phyloP scores from a whole-genome alignment of 2,329 filamentous ascomycete species.

The Thelonectria rubi region DNA sequence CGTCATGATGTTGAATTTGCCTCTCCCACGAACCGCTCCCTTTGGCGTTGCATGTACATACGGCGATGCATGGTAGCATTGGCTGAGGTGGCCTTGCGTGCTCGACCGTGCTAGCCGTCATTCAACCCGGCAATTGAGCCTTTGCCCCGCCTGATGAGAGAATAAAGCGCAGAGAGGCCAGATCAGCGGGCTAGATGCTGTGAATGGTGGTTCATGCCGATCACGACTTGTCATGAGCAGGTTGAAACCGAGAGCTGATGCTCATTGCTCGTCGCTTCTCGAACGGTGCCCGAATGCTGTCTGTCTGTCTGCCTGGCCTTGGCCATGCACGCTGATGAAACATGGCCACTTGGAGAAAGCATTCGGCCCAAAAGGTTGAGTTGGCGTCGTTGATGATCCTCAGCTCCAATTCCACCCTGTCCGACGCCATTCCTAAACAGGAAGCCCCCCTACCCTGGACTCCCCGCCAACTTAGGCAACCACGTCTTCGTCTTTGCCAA shows the following conservation, averaged over 20 bases:
- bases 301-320: background rate
- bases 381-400: slow-evolving; percentile 3
- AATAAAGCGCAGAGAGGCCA: too few species aligned
- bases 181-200: too few species aligned
- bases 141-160: too few species aligned
- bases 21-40: too few species aligned
- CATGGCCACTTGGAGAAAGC: background rate
- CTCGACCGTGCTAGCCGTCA: too few species aligned
- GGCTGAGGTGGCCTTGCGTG: too few species aligned
- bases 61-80: too few species aligned
- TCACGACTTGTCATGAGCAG: background rate
- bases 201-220: too few species aligned
- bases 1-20: background rate
- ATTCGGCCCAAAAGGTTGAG: background rate
- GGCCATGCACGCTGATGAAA: background rate
- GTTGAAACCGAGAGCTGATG: background rate
- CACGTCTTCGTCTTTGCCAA: slow-evolving; percentile 19
- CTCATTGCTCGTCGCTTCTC: slow-evolving; percentile 17
- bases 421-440: slow-evolving; percentile 6
- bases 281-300: slow-evolving; percentile 28
- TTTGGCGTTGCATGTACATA: too few species aligned
- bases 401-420: slow-evolving; percentile 11
- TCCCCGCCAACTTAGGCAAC: slow-evolving; percentile 18
- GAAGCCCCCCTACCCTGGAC: slow-evolving; percentile 20
- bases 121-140: too few species aligned